phyloP scores from a whole-genome alignment of 306 rosid species.

The Luffa aegyptiaca region DNA sequence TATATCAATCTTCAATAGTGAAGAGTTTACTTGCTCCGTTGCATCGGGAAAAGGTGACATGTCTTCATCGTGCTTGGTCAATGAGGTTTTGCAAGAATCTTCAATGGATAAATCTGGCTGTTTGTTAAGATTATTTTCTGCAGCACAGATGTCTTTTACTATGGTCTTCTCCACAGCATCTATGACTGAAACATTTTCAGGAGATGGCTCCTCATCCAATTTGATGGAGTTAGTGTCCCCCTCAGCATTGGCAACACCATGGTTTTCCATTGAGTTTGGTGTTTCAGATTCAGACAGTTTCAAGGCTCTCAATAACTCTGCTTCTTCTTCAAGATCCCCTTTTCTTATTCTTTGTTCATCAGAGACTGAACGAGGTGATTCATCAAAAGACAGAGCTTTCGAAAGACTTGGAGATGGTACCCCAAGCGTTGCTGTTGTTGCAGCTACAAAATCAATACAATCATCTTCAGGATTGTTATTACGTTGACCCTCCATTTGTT shows the following conservation, averaged over 20 bases:
- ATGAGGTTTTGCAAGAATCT: constrained; percentile 29
- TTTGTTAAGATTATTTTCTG: constrained; percentile 21
- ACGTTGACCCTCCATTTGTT: constrained; percentile 28
- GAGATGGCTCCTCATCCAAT: constrained; percentile 23
- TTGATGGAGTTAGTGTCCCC: constrained; percentile 20
- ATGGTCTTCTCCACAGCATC: constrained; percentile 38
- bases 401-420: constrained; percentile 95
- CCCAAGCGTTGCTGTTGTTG: constrained; percentile 93
- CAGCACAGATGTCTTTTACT: constrained; percentile 26
- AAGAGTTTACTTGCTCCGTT: constrained; percentile 24
- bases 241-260: constrained; percentile 18
- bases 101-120: constrained; percentile 25
- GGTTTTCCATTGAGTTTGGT: constrained; percentile 28
- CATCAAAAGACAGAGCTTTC: constrained; percentile 65
- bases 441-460: constrained; percentile 91
- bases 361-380: constrained; percentile 49
- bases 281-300: constrained; percentile 45
- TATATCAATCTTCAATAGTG: constrained; percentile 20
- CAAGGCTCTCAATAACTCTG: constrained; percentile 59
- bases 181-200: constrained; percentile 18
- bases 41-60: constrained; percentile 23
- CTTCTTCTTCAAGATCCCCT: constrained; percentile 93
- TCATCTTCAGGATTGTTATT: constrained; percentile 62
- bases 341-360: constrained; percentile 39
- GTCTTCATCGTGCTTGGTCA: constrained; percentile 23